Evolutionary conservation across 2,329 filamentous ascomycete genomes (phyloP), one percentile per base, ranked within the genome.

Genomic region (Ophiostoma ips): DNA sequence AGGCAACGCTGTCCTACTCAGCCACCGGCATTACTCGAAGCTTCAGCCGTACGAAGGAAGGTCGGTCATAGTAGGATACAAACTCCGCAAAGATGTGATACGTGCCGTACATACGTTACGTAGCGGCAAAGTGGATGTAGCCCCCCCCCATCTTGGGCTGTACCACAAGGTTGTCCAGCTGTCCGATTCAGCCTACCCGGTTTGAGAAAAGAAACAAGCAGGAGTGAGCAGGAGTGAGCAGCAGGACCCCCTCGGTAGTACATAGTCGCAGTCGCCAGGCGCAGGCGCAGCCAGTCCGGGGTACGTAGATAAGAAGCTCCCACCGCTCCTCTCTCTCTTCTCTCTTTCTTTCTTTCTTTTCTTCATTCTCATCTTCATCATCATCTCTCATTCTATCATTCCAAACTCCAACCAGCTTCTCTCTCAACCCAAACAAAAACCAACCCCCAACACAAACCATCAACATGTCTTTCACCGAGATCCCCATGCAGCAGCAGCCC

Each of bases 401-500:
- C 31, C 18, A 41, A 16, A 34, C 15, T n/a, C 16, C 3, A 34
- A 34, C 30, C 36, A 41, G 16, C 12, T 30, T 13, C 40, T 9
- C 48, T 16, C 7, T 13, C 37, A 5, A 21, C 43, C 9, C 13
- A 2, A 16, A 5, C 19, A 13, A 41, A 18, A 8, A 41, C 35
- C 35, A 21, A 12, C 9, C 40, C 30, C 16, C 19, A 18, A 36
- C 56, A 59, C 55, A 36, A 18, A 37, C 16, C 6, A 12, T 36
- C 57, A 61, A 55, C n/a, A 63, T 63, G 62, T 60, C 61, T 56
- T 54, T 59, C 55, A 53, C 50, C 38, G 53, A 58, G 41, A 53
- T 52, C 37, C 60, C 60, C 30, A 52, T 57, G 50, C 59, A 61
- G 53, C 60, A 62, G 55, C 58, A 58, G 55, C 57, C 61, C 46